Evolutionary conservation across 768 basidiomycete species (phyloP), one percentile per base, ranked within the genome.

Genomic region (Hericium coralloides): DNA sequence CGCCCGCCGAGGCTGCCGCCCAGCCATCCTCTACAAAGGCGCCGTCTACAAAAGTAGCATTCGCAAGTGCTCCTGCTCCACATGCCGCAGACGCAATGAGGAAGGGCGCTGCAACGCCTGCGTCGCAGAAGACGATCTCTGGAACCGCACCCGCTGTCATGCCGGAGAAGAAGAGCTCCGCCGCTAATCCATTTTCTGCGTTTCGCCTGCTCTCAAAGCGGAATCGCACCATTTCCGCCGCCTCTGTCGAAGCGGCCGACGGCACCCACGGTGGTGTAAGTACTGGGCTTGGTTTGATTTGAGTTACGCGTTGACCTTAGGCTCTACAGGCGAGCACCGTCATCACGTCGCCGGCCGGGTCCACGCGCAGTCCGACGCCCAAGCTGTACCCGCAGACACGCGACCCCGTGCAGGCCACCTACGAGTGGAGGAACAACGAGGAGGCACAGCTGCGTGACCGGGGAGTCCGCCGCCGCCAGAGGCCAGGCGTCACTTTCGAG

Each of bases 201-300:
- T 86, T 88, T 69, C 80, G 81, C 47, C 77, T 87, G 63, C 61
- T 88, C 60, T 74, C 74, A 39, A 83, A 79, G 65, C 76, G 80
- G 63, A 76, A 84, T 66, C 80, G 84, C 36, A 83, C 85, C 7
- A 73, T 91, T 43, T 91, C 89, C 15, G 77, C 80, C 38, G 83
- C 83, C 37, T 92, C 89, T 43, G 73, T 87, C 36, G 89, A 92
- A 66, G 89, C 87, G 23, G 79, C 83, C 62, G 82, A 90, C 64
- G 89, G 89, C 38, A 89, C 87, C 7, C 57, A 58, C 18, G 62
- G 60, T 55, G 84, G 85, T 51, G 89, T 91, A 68, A 70, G 86
- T 65, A 14, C 31, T 31, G 7, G 31, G 10, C 10, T 9, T 31
- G 31, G 31, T 31, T 31, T 31, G 31, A 9, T 31, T 31, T 5